Conservation (phyloP, 2,329 filamentous ascomycete genomes). For the Aspergillus fumigatus region DNA sequence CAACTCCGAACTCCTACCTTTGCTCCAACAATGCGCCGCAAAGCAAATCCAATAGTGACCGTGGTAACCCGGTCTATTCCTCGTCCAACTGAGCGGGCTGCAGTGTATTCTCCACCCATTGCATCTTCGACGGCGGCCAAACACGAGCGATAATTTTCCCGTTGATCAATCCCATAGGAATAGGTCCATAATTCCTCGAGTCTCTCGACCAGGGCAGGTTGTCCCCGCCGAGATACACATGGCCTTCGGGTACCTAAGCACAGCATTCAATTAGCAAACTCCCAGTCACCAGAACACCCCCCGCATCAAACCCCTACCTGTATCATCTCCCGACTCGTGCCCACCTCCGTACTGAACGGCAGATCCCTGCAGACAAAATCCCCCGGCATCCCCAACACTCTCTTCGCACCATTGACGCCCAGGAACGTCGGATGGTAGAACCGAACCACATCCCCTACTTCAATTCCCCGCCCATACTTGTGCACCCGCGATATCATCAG, state of each 20-base stretch:
- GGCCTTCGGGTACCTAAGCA: constrained; percentile 74
- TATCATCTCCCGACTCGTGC: constrained; percentile 38
- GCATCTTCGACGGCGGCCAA: constrained; percentile 32
- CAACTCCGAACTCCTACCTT: constrained; percentile 25
- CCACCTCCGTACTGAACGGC: constrained; percentile 29
- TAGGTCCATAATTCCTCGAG: constrained; percentile 77
- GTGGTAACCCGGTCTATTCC: background rate
- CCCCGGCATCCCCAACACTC: constrained; percentile 68
- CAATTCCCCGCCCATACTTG: constrained; percentile 61
- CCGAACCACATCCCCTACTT: constrained; percentile 78
- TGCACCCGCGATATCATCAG: constrained; percentile 65
- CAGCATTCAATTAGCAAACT: background rate
- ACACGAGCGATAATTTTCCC: constrained; percentile 68
- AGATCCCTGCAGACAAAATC: constrained; percentile 49
- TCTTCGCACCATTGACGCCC: constrained; percentile 65
- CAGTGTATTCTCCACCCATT: constrained; percentile 36
- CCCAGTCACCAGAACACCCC: background rate
- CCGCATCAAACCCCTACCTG: constrained; percentile 39
- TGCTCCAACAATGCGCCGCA: constrained; percentile 1
- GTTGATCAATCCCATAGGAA: constrained; percentile 77
- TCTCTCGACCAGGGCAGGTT: constrained; percentile 81
- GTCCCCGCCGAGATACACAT: constrained; percentile 88
- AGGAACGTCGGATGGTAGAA: constrained; percentile 70
- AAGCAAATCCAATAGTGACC: background rate
- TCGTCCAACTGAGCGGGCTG: constrained; percentile 26